phyloP scores from a whole-genome alignment of 257 asterid genomes.

The Fraxinus quadrangulata region DNA sequence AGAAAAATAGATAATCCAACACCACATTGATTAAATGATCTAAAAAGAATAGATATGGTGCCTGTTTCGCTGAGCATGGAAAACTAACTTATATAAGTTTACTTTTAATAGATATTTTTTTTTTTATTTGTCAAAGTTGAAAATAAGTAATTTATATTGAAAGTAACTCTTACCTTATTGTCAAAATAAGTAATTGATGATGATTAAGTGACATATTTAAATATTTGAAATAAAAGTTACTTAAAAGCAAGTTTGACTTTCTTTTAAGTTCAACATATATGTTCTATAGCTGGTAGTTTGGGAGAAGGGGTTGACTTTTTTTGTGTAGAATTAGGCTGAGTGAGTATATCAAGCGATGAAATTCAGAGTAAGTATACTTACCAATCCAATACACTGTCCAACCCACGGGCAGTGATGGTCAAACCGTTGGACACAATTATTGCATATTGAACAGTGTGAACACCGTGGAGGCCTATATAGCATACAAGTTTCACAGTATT shows the following conservation, averaged over 20 bases:
- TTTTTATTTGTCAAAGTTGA: background rate
- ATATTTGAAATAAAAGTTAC: background rate
- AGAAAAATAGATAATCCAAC: background rate
- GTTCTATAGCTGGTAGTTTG: background rate
- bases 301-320: background rate
- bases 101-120: background rate
- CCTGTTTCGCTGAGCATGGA: background rate
- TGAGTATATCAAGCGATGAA: background rate
- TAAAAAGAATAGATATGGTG: background rate
- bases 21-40: background rate
- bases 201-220: background rate
- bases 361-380: slow-evolving; percentile 34
- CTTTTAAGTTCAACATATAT: background rate
- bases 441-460: slow-evolving; percentile 91
- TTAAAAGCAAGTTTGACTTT: background rate
- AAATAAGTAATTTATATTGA: background rate
- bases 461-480: slow-evolving; percentile 93
- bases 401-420: slow-evolving; percentile 99
- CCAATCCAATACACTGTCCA: slow-evolving; percentile 93
- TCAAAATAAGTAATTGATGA: background rate
- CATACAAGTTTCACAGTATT: slow-evolving; percentile 88
- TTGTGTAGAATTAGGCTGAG: background rate
- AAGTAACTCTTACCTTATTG: background rate
- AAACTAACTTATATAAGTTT: background rate
- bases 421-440: slow-evolving; percentile 87